These are phyloP conservation scores for Pharnaceum exiguum DNA, from an alignment of 148 eudicot genomes.

Conservation along the genomic window DNA sequence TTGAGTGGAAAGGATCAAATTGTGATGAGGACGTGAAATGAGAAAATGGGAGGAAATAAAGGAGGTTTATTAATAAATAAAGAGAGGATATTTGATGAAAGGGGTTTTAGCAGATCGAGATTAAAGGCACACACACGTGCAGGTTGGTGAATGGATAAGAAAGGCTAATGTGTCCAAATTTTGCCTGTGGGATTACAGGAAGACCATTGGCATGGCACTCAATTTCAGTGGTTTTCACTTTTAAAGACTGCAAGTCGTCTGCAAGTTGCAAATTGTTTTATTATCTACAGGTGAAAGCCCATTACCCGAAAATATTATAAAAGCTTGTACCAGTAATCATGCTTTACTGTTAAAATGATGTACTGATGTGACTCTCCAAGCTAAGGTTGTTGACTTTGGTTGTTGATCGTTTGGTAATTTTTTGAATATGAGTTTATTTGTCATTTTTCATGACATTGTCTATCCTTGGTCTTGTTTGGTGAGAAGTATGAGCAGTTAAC, in stretches of 20 bases:
- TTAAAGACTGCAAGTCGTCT: too few species aligned
- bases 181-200: slow-evolving; percentile 9
- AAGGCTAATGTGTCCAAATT: slow-evolving; percentile 6
- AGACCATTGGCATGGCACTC: slow-evolving; percentile 20
- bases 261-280: background rate
- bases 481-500: too few species aligned
- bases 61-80: background rate
- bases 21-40: background rate
- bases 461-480: too few species aligned
- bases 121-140: slow-evolving; percentile 14
- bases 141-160: background rate
- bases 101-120: background rate
- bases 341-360: too few species aligned
- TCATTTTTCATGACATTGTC: too few species aligned
- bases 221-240: slow-evolving; percentile 9
- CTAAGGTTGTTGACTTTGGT: too few species aligned
- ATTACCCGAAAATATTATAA: too few species aligned
- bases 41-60: slow-evolving; percentile 2
- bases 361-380: too few species aligned
- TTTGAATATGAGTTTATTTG: too few species aligned
- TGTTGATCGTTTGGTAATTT: too few species aligned
- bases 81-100: background rate
- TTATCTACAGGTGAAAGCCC: background rate
- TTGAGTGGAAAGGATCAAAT: background rate
- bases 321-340: too few species aligned